These are phyloP conservation scores for Phytophthora pluvialis DNA, from an alignment of 352 stramenopile species.

Conservation along the genomic window DNA sequence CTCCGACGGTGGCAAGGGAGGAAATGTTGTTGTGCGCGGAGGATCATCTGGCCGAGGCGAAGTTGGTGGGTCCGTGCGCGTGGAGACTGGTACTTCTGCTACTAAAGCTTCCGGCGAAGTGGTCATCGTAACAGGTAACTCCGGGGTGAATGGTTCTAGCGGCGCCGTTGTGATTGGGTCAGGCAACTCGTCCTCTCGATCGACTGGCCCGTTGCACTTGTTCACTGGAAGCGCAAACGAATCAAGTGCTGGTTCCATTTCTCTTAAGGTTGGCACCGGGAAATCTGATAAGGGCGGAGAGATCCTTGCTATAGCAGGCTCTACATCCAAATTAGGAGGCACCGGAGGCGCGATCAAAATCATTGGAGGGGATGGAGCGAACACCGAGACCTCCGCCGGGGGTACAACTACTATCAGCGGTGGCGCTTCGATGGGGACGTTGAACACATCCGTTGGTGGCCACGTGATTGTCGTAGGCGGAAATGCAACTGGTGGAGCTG, in stretches of 20 bases:
- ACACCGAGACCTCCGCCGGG: constrained; percentile 47
- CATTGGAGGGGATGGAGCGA: constrained; percentile 27
- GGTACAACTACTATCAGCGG: constrained; percentile 51
- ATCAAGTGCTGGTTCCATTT: constrained; percentile 48
- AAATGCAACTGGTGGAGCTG: constrained; percentile 46
- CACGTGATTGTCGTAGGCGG: constrained; percentile 48
- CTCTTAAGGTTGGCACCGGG: constrained; percentile 42
- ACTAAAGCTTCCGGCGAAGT: constrained; percentile 55
- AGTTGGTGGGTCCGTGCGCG: constrained; percentile 50
- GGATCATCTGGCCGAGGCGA: constrained; percentile 44
- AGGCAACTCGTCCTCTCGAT: constrained; percentile 45
- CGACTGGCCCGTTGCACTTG: constrained; percentile 55
- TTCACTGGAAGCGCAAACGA: constrained; percentile 46
- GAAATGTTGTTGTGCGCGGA: constrained; percentile 38
- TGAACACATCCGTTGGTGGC: constrained; percentile 47
- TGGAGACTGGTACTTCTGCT: constrained; percentile 52
- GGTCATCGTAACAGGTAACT: constrained; percentile 45
- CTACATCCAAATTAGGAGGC: constrained; percentile 40
- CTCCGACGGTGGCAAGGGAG: constrained; percentile 41
- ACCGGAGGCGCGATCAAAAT: constrained; percentile 37
- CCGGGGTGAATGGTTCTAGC: constrained; percentile 44
- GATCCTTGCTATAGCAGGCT: constrained; percentile 38
- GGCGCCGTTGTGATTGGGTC: constrained; percentile 58
- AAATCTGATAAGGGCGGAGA: constrained; percentile 34
- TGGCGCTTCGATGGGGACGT: constrained; percentile 44